phyloP scores from a whole-genome alignment of 768 basidiomycete species.

The Psilocybe sp. region DNA sequence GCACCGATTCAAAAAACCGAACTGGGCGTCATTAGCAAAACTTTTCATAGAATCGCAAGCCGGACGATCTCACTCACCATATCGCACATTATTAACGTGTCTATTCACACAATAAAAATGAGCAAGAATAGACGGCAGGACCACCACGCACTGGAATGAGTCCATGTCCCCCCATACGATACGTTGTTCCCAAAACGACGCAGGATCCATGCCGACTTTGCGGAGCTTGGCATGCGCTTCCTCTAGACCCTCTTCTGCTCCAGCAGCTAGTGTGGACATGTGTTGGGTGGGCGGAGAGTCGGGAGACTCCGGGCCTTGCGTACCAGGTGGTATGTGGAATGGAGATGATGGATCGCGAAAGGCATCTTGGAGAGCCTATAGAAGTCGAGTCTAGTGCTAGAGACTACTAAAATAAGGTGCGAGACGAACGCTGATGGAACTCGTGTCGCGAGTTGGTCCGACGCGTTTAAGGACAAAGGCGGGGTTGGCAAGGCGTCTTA shows the following conservation, averaged over 20 bases:
- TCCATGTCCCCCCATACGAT: slow-evolving; percentile 84
- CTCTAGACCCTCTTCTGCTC: slow-evolving; percentile 21
- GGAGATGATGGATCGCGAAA: slow-evolving; percentile 65
- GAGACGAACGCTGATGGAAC: slow-evolving; percentile 15
- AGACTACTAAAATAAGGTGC: background rate
- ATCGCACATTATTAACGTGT: slow-evolving; percentile 78
- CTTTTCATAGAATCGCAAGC: background rate
- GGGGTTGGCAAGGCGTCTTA: background rate
- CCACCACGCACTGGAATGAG: slow-evolving; percentile 61
- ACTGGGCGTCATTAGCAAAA: slow-evolving; percentile 33
- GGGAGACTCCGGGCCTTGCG: slow-evolving; percentile 57
- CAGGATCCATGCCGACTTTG: slow-evolving; percentile 51
- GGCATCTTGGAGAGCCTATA: slow-evolving; percentile 56
- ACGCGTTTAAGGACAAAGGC: background rate
- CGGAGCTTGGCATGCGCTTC: slow-evolving; percentile 42
- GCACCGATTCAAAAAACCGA: slow-evolving; percentile 68
- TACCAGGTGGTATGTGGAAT: slow-evolving; percentile 61
- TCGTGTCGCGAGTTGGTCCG: background rate
- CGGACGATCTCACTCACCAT: slow-evolving; percentile 40
- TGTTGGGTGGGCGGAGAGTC: slow-evolving; percentile 34
- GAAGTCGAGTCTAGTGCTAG: background rate
- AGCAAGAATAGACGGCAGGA: background rate
- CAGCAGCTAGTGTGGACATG: slow-evolving; percentile 10
- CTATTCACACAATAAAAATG: slow-evolving; percentile 28
- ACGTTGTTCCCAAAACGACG: slow-evolving; percentile 74